Conservation (phyloP, 176 grass and related monocot genomes). For the sorghum (Sorghum bicolor) region DNA sequence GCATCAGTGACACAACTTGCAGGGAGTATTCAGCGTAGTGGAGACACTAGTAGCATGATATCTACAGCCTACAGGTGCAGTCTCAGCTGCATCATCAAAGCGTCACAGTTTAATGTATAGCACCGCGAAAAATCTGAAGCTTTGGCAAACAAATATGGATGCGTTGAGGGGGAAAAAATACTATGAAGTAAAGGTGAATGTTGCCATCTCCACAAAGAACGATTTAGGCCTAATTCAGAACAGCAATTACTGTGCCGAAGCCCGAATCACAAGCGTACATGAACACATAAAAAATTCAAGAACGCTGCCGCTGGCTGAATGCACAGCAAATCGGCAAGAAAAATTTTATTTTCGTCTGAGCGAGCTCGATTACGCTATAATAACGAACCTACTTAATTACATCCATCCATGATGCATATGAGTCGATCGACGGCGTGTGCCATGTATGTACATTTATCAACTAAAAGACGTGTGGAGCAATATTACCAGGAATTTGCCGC, state of each 20-base stretch:
- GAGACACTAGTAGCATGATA: neutral
- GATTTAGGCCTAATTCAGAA: neutral
- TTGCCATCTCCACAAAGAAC: neutral
- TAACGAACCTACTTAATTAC: neutral
- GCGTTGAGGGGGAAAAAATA: neutral
- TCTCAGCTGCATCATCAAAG: neutral
- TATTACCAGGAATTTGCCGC: conserved; percentile 19
- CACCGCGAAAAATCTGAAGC: neutral
- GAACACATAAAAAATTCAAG: neutral
- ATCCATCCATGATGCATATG: neutral
- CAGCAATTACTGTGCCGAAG: neutral
- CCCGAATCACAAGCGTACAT: neutral
- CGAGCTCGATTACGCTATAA: neutral
- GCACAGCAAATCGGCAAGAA: neutral
- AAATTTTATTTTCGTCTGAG: neutral
- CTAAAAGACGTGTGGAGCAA: conserved; percentile 18
- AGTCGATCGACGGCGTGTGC: neutral
- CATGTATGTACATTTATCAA: conserved; percentile 29
- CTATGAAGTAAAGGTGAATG: neutral
- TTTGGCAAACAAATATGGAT: neutral
- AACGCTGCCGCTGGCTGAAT: neutral
- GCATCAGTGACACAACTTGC: neutral
- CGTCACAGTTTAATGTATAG: neutral
- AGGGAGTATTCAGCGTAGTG: neutral
- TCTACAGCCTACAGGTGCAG: neutral